These are phyloP conservation scores for Cairneyella variabilis DNA, from an alignment of 495 filamentous ascomycete species.

Conservation along the genomic window DNA sequence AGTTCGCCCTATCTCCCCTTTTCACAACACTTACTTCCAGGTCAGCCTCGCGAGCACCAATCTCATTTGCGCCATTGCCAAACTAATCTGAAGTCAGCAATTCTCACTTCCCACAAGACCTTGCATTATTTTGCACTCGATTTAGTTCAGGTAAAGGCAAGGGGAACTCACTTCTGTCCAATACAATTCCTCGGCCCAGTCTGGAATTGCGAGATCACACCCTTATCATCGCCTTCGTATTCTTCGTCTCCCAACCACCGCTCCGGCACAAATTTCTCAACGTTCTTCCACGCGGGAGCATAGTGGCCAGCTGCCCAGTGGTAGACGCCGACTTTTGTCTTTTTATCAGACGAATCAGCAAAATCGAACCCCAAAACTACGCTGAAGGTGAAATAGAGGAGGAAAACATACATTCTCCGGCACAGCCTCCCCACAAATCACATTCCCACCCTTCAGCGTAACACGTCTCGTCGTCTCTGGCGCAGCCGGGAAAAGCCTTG, in stretches of 20 bases:
- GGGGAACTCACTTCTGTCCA: constrained; percentile 4
- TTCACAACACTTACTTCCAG: constrained; percentile 35
- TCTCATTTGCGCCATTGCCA: constrained; percentile 50
- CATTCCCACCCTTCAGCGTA: constrained; percentile 22
- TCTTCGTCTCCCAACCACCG: constrained; percentile 25
- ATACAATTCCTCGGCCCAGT: no score
- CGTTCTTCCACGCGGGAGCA: background rate
- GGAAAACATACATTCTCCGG: constrained; percentile 37
- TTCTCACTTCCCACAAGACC: constrained; percentile 30
- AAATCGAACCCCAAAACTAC: background rate
- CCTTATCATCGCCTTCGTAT: background rate
- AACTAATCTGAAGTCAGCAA: constrained; percentile 31
- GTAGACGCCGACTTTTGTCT: background rate
- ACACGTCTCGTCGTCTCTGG: constrained; percentile 34
- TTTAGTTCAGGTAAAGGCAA: constrained; percentile 33
- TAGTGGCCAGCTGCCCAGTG: background rate
- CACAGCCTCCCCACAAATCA: constrained; percentile 49
- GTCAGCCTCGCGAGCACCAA: constrained; percentile 47
- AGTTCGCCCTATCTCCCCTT: background rate
- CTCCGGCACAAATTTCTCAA: constrained; percentile 22
- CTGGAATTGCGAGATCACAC: background rate
- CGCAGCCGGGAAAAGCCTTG: no score
- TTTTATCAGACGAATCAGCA: background rate
- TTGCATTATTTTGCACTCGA: no score
- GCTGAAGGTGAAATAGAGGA: background rate